These are phyloP conservation scores for Calonectria honghensis DNA, from an alignment of 2,329 filamentous ascomycete genomes.

Conservation along the genomic window DNA sequence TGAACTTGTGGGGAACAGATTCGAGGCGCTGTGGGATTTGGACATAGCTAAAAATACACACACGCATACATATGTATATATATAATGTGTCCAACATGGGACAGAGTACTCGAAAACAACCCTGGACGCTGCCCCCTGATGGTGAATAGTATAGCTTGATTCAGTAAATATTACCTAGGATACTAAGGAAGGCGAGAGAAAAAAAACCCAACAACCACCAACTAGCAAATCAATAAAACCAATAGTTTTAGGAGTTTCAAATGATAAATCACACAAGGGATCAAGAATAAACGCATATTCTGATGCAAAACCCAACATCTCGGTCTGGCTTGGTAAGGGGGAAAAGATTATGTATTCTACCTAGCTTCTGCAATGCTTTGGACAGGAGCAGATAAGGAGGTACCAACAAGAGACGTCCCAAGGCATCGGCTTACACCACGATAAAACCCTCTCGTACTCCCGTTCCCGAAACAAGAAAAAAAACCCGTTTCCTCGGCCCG, in stretches of 20 bases:
- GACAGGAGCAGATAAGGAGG: conserved; percentile 41
- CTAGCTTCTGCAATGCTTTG: conserved; percentile 50
- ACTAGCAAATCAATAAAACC: neutral
- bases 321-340: conserved; percentile 15
- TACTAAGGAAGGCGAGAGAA: neutral
- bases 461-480: conserved; percentile 21
- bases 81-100: neutral
- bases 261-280: no score
- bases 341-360: conserved; percentile 55
- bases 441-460: conserved; percentile 31
- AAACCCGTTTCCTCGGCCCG: conserved; percentile 12
- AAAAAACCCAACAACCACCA: neutral
- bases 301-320: neutral
- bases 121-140: neutral
- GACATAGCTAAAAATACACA: neutral
- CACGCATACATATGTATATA: neutral
- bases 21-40: neutral
- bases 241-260: neutral
- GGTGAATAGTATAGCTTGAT: neutral
- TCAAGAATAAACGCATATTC: neutral
- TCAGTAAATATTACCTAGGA: neutral
- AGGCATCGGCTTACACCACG: conserved; percentile 33
- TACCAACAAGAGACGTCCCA: conserved; percentile 39
- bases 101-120: neutral
- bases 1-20: neutral